Conservation (phyloP, 805 yeast species). For the Brettanomyces custersianus region DNA sequence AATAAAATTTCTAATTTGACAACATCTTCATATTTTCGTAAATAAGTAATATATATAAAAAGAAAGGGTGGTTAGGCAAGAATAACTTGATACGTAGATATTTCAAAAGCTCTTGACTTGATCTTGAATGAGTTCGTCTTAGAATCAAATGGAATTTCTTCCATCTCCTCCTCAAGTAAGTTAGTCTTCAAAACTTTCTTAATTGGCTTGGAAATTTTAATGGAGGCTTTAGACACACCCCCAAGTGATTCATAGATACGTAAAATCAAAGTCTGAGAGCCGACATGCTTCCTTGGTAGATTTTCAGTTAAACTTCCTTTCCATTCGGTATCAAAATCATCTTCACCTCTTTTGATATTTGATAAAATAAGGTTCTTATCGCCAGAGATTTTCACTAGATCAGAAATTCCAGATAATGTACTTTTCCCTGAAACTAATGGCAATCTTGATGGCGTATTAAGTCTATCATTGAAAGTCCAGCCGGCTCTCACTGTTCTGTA, state of each 20-base stretch:
- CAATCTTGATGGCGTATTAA: background rate
- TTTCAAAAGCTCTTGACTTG: conserved; percentile 65
- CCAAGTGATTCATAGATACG: conserved; percentile 87
- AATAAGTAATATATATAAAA: background rate
- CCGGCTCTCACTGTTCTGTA: conserved; percentile 64
- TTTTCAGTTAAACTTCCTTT: conserved; percentile 26
- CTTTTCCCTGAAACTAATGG: background rate
- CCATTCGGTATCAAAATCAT: conserved; percentile 50
- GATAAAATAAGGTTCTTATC: conserved; percentile 58
- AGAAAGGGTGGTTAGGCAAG: conserved; percentile 21
- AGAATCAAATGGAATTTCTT: conserved; percentile 27
- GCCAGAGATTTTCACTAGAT: conserved; percentile 30
- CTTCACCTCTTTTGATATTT: conserved; percentile 81
- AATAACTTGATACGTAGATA: conserved; percentile 52
- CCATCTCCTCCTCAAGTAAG: conserved; percentile 46
- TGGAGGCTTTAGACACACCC: conserved; percentile 51
- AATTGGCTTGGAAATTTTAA: conserved; percentile 39
- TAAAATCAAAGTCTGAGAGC: conserved; percentile 47
- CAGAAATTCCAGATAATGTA: conserved; percentile 2
- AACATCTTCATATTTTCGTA: no score
- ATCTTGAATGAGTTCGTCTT: conserved; percentile 27
- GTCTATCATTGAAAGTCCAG: conserved; percentile 65
- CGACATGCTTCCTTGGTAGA: conserved; percentile 34
- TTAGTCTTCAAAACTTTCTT: conserved; percentile 44
- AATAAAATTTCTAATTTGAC: no score